A percentile compares a stretch with the other conserved stretches of the same genome.
These are phyloP conservation scores for Caloboletus firmus DNA, from an alignment of 1,284 basidiomycete genomes.

Conservation along the genomic window DNA sequence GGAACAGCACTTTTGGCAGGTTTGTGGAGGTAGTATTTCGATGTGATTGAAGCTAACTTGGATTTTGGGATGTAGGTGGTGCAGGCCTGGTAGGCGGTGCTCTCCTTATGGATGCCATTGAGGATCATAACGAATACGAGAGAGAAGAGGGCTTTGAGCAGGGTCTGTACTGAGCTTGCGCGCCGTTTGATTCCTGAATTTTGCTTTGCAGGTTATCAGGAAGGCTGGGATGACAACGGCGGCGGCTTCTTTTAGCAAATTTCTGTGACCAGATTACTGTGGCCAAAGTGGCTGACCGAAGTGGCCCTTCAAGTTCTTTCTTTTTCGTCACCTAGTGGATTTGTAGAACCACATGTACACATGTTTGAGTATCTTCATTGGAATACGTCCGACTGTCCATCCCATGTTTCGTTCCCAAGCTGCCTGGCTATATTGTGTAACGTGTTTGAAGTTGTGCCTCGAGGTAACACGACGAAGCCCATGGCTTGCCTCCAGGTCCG, in stretches of 20 bases:
- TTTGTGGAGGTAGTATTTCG: constrained; percentile 14
- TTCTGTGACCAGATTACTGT: constrained; percentile 10
- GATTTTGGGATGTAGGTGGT: constrained; percentile 41
- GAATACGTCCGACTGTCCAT: background rate
- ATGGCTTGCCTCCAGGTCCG: no score
- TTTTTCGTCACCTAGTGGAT: constrained; percentile 9
- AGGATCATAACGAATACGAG: constrained; percentile 43
- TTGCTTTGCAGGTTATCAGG: constrained; percentile 20
- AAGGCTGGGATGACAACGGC: constrained; percentile 15
- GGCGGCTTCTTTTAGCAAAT: constrained; percentile 4
- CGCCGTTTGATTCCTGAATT: constrained; percentile 9
- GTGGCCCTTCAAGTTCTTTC: background rate
- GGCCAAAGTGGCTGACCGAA: background rate
- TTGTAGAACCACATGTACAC: constrained; percentile 22
- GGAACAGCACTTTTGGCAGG: constrained; percentile 32
- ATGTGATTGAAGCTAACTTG: constrained; percentile 5
- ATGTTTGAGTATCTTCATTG: constrained; percentile 1
- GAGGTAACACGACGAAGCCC: no score
- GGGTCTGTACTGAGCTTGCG: constrained; percentile 29
- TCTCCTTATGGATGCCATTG: constrained; percentile 51
- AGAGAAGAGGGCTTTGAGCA: constrained; percentile 40
- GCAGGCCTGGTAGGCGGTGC: constrained; percentile 61
- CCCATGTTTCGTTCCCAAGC: no score
- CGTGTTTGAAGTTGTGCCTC: background rate
- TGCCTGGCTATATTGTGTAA: background rate